phyloP scores from a whole-genome alignment of 1,139 yeast genomes.

The Blastobotrys ciferrii region DNA sequence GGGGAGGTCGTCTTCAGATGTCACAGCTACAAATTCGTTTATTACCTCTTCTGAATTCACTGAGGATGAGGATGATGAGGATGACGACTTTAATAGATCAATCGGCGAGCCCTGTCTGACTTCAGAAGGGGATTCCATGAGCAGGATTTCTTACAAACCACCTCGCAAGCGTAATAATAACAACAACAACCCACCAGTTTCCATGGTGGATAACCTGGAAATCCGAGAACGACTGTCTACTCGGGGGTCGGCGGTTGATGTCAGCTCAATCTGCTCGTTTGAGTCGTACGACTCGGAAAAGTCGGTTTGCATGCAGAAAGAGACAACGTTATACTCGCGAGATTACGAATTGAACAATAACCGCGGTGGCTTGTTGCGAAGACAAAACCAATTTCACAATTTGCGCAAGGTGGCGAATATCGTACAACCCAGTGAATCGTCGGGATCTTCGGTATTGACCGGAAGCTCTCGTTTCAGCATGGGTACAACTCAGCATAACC shows the following conservation, averaged over 20 bases:
- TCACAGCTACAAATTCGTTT: slow-evolving; percentile 9
- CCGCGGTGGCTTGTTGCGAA: background rate
- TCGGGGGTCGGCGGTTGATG: background rate
- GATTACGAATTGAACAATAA: background rate
- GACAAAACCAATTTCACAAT: slow-evolving; percentile 10
- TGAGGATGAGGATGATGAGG: slow-evolving; percentile 9
- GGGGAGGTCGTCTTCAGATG: slow-evolving; percentile 9
- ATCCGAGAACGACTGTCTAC: background rate
- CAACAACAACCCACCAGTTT: background rate
- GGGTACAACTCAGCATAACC: background rate
- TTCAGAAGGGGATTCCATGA: background rate
- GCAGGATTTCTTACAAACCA: slow-evolving; percentile 5
- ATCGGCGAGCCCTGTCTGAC: slow-evolving; percentile 9
- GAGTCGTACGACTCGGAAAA: slow-evolving; percentile 28
- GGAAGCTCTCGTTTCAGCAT: slow-evolving; percentile 8
- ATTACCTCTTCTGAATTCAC: slow-evolving; percentile 1
- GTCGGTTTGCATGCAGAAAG: slow-evolving; percentile 5
- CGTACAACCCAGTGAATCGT: background rate
- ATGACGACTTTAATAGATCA: too few species aligned
- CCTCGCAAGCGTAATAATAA: background rate
- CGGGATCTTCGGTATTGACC: slow-evolving; percentile 7
- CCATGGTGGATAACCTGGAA: slow-evolving; percentile 16
- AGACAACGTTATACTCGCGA: background rate
- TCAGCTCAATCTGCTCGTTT: slow-evolving; percentile 18
- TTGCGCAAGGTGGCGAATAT: slow-evolving; percentile 14